A percentile compares a stretch with the other conserved stretches of the same genome.
Evolutionary conservation across 2,329 filamentous ascomycete genomes (phyloP).

Genomic region (Apiospora aurea): DNA sequence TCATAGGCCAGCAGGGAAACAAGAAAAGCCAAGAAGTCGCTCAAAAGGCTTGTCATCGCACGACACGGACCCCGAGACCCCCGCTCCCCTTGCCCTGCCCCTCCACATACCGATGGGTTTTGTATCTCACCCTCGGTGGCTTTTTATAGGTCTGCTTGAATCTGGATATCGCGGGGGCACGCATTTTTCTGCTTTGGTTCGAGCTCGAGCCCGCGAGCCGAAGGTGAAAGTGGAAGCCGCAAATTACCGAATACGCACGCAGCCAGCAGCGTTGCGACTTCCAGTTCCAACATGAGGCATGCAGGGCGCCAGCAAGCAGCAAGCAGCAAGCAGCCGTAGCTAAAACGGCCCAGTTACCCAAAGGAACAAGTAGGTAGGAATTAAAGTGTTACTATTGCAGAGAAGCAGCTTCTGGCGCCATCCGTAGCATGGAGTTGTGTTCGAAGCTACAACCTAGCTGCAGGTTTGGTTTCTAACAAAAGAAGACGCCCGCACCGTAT

Average conservation of each 20-base stretch:
- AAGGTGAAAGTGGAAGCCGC: not conserved
- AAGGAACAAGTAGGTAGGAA: not conserved
- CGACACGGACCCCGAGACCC: slow-evolving; percentile 14
- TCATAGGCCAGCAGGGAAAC: slow-evolving; percentile 2
- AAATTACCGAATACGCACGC: slow-evolving; percentile 20
- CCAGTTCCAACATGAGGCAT: not conserved
- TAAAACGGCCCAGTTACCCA: not conserved
- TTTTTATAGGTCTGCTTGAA: slow-evolving; percentile 15
- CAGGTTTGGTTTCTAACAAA: not conserved
- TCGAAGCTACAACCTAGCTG: not conserved
- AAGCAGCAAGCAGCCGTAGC: not conserved
- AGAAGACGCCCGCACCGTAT: not conserved
- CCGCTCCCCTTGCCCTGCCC: not conserved
- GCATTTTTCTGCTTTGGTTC: not conserved
- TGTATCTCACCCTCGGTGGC: slow-evolving; percentile 16
- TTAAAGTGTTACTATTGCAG: not conserved
- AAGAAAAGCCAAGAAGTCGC: slow-evolving; percentile 11
- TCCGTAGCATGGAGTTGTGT: not conserved
- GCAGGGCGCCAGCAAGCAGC: not conserved
- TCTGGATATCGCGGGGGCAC: slow-evolving; percentile 15
- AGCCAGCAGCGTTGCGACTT: not conserved
- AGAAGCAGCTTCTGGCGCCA: not conserved
- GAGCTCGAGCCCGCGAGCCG: not conserved
- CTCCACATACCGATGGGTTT: slow-evolving; percentile 19
- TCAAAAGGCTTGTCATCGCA: slow-evolving; percentile 18